phyloP scores from a whole-genome alignment of 2,329 filamentous ascomycete species.

The Onygenales sp. region DNA sequence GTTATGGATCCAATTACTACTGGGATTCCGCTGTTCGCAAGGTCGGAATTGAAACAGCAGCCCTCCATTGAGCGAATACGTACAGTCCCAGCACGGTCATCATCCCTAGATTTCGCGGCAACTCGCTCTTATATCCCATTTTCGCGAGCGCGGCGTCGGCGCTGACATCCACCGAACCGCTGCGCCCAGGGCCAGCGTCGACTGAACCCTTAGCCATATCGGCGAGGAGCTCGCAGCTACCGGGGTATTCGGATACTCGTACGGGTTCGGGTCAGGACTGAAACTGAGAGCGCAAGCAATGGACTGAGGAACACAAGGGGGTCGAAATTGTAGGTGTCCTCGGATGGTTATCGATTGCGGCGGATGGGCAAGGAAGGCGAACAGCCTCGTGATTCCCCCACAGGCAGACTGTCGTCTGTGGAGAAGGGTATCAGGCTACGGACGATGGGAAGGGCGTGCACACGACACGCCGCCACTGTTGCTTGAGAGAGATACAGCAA shows the following conservation, averaged over 20 bases:
- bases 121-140: constrained; percentile 59
- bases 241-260: neutral
- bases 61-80: constrained; percentile 12
- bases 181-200: neutral
- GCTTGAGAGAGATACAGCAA: too few species aligned
- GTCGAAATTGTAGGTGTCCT: too few species aligned
- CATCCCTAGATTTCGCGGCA: constrained; percentile 60
- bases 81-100: constrained; percentile 56
- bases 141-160: constrained; percentile 50
- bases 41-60: neutral
- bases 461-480: too few species aligned
- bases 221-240: neutral
- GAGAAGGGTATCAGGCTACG: too few species aligned
- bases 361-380: too few species aligned
- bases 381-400: too few species aligned
- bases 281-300: too few species aligned
- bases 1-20: neutral
- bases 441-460: too few species aligned
- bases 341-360: too few species aligned
- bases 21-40: neutral
- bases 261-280: neutral
- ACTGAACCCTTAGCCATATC: neutral
- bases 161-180: constrained; percentile 10
- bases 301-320: too few species aligned
- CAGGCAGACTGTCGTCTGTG: too few species aligned